phyloP scores from a whole-genome alignment of 2,329 filamentous ascomycete species.

The Biscogniauxia sp. region DNA sequence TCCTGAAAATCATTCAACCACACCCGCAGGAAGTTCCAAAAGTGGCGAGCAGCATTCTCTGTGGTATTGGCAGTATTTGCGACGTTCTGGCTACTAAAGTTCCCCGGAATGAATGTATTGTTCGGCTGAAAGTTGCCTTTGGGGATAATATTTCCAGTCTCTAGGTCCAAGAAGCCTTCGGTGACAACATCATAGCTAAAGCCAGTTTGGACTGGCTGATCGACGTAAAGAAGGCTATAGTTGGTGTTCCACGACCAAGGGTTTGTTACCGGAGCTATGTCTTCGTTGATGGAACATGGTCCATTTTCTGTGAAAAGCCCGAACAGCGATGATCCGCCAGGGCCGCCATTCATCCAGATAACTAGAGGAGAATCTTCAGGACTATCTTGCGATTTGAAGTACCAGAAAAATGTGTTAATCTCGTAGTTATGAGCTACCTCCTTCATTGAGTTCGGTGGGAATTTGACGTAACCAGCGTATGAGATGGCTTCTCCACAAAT shows the following conservation, averaged over 20 bases:
- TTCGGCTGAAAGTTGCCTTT: not conserved
- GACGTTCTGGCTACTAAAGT: slow-evolving; percentile 46
- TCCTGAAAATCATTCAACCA: slow-evolving; percentile 41
- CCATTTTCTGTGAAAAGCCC: slow-evolving; percentile 28
- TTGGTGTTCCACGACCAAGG: slow-evolving; percentile 63
- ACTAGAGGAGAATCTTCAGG: slow-evolving; percentile 54
- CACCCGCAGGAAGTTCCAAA: slow-evolving; percentile 42
- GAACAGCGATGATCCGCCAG: slow-evolving; percentile 38
- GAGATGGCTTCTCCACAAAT: no score
- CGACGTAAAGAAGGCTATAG: slow-evolving; percentile 68
- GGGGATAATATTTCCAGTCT: not conserved
- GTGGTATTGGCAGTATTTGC: slow-evolving; percentile 36
- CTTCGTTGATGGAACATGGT: slow-evolving; percentile 47
- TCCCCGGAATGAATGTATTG: slow-evolving; percentile 23
- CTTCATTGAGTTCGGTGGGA: no score
- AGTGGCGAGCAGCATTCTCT: slow-evolving; percentile 39
- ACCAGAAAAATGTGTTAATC: slow-evolving; percentile 18
- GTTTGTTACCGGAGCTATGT: slow-evolving; percentile 42
- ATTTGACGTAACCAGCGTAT: no score
- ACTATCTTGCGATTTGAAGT: slow-evolving; percentile 53
- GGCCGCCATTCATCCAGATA: slow-evolving; percentile 63
- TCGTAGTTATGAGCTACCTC: no score
- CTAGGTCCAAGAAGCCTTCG: slow-evolving; percentile 6
- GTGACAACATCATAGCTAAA: slow-evolving; percentile 30
- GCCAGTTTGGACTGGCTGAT: slow-evolving; percentile 51